phyloP scores from a whole-genome alignment of 179 eudicot species.

The Dionaea muscipula region DNA sequence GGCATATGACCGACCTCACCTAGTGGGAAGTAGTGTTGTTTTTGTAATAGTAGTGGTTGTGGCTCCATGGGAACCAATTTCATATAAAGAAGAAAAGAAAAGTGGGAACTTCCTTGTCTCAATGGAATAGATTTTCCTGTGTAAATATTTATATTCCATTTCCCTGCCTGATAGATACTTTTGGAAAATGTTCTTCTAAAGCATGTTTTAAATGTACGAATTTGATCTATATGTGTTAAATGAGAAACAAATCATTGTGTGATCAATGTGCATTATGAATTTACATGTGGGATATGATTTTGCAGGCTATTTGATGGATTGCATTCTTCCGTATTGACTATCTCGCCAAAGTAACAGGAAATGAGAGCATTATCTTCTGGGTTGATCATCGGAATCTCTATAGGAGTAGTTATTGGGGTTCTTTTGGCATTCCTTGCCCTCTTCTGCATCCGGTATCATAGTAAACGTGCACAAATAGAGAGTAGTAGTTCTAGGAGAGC shows the following conservation, averaged over 20 bases:
- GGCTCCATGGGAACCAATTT: too few relatives aligned
- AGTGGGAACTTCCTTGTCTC: too few relatives aligned
- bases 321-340: constrained; percentile 14
- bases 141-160: too few relatives aligned
- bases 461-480: constrained; percentile 50
- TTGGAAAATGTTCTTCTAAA: too few relatives aligned
- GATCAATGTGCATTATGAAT: not conserved
- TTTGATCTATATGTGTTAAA: too few relatives aligned
- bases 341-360: constrained; percentile 12
- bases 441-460: constrained; percentile 52
- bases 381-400: constrained; percentile 73
- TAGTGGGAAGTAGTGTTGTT: too few relatives aligned
- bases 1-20: too few relatives aligned
- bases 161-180: too few relatives aligned
- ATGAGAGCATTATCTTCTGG: constrained; percentile 58
- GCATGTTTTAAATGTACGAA: too few relatives aligned
- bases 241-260: not conserved
- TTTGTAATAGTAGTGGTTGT: too few relatives aligned
- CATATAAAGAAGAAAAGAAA: too few relatives aligned
- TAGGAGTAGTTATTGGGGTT: constrained; percentile 81
- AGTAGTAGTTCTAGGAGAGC: constrained; percentile 71
- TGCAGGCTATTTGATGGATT: constrained; percentile 39
- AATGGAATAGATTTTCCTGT: too few relatives aligned
- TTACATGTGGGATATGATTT: not conserved
- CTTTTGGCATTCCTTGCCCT: constrained; percentile 50